Evolutionary conservation across 257 asterid genomes (phyloP), one percentile per base, ranked within the genome.

Genomic region (Haberlea rhodopensis): DNA sequence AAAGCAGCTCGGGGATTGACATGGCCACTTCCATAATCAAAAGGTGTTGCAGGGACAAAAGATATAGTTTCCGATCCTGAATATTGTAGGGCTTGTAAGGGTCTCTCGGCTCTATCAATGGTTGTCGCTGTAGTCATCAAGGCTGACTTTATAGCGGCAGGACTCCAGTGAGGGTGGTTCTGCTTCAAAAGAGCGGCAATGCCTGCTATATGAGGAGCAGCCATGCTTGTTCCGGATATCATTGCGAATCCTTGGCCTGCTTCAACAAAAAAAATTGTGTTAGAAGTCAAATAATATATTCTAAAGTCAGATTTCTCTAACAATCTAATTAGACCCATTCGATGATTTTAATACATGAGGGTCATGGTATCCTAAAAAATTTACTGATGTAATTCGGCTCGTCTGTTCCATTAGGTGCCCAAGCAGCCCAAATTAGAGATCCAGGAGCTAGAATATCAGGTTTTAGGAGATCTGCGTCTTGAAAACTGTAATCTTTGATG

Each of bases 381-480:
- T 74, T 84, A 89, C 99, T 96, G 24, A 78, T 45, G 65, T 83
- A 90, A 77, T 94, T 85, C 19, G 97, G 81, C 77, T 94, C 96
- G 26, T 94, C 99, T 25, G 99, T 94, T 67, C 99, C 99, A 49
- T 90, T 87, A 23, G 85, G 96, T 63, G 97, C 76, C 99, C 99
- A 94, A 63, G 99, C 99, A 63, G 99, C 94, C 99, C 99, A 94
- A 58, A 94, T 94, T 8, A 94, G 86, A 75, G 95, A 87, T 53
- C 99, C 99, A 0, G 99, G 99, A 71, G 99, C 99, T 37, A 94
- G 83, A 74, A 94, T 94, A 71, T 94, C 99, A 1, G 99, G 99
- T 77, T 94, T 94, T 58, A 94, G 82, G 74, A 94, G 81, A 78
- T 94, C 99, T 11, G 99, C 96, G 22, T 94, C 99, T 73, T 79